Base-by-base conservation (phyloP, 2,329 filamentous ascomycete genomes). In the Salinomyces thailandicus region DNA sequence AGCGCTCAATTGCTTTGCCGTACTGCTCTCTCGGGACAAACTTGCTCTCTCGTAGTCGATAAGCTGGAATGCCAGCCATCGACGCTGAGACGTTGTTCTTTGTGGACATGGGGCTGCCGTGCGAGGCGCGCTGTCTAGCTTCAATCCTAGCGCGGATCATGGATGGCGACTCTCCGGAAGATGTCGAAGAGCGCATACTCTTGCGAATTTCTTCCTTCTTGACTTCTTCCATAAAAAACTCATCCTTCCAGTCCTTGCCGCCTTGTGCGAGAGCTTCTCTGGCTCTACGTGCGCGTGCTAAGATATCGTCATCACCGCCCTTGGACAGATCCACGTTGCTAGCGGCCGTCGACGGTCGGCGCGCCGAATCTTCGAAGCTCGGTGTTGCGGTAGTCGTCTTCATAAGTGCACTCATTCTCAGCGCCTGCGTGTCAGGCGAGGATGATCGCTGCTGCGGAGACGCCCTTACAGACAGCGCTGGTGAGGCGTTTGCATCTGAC, bases 21-120 rank as follows among this genome's bases (percentile, higher is more conserved):
- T 61, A 60, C 5, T 57, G 46, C 36, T 59, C 55, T 7, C 54
- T 48, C 5, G 57, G 53, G 7, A 61, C 55, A 29, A 61, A 61
- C 26, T 46, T 52, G 48, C 54, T 58, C 36, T 60, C 55, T 9
- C 58, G 48, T 11, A 54, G 37, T 14, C 57, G 43, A 38, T 61
- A 61, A 14, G 57, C 57, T 14, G 58, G 58, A 2, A 59, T 48
- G 14, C 54, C 48, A 31, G 33, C 9, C 28, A 20, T 2, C 33
- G 35, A 3, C 30, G 31, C 11, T 8, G 2, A 26, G 22, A 26
- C n/a, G n/a, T n/a, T n/a, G 38, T 39, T n/a, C 37, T 30, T 6
- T n/a, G n/a, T n/a, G n/a, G n/a, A n/a, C n/a, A n/a, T 26, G 22
- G 22, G n/a, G 22, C n/a, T 26, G 36, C 34, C 7, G 17, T 41